These are phyloP conservation scores for Globisporangium middletonii DNA, from an alignment of 352 stramenopile species.

Conservation along the genomic window DNA sequence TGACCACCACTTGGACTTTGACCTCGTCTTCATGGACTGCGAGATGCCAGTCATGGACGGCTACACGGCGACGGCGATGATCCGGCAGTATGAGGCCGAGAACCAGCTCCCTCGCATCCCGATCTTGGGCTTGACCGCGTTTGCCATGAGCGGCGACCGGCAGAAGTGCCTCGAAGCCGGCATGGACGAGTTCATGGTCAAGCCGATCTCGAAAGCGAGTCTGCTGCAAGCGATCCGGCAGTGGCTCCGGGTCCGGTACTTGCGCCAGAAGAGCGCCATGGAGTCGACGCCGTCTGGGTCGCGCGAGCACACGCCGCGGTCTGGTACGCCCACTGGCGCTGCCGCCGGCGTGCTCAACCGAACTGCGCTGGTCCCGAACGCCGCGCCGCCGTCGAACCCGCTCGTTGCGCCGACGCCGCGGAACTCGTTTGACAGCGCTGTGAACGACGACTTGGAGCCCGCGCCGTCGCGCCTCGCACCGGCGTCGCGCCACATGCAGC, in stretches of 20 bases:
- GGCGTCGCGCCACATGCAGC: conserved; percentile 70
- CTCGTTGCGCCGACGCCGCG: conserved; percentile 9
- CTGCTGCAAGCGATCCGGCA: conserved; percentile 57
- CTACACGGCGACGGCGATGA: conserved; percentile 56
- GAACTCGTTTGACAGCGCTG: conserved; percentile 14
- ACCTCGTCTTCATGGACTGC: conserved; percentile 77
- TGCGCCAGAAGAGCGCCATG: conserved; percentile 23
- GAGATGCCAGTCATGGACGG: conserved; percentile 82
- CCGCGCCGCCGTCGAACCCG: conserved; percentile 5
- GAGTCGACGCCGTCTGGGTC: conserved; percentile 15
- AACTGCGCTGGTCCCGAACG: background rate
- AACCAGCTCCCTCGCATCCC: conserved; percentile 57
- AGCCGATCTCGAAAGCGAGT: conserved; percentile 64
- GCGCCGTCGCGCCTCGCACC: conserved; percentile 31
- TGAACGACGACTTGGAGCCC: conserved; percentile 15
- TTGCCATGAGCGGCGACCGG: conserved; percentile 71
- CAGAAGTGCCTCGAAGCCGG: conserved; percentile 61
- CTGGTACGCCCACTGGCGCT: conserved; percentile 7
- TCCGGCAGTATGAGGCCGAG: conserved; percentile 62
- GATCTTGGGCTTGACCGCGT: conserved; percentile 58
- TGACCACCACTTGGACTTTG: conserved; percentile 39
- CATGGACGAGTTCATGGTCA: conserved; percentile 81
- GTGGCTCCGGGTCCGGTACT: conserved; percentile 60
- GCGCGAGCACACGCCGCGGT: conserved; percentile 9
- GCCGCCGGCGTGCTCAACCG: background rate